Percentiles rank a stretch among this genome's conserved stretches.
Evolutionary conservation across 768 basidiomycete genomes (phyloP).

Genomic region (Mycena belliarum): DNA sequence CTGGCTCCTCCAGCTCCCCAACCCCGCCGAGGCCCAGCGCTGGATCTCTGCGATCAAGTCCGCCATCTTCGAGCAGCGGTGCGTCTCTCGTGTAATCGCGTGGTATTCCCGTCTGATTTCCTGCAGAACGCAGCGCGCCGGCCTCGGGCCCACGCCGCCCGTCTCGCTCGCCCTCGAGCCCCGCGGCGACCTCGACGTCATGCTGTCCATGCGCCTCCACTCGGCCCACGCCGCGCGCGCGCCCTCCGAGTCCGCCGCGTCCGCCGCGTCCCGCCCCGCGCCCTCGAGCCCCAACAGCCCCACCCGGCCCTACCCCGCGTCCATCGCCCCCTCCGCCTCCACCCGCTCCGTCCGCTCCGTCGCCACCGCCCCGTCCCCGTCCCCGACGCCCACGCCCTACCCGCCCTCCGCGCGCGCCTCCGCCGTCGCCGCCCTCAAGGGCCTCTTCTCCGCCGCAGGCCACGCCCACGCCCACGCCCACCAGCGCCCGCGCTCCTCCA

Average conservation of each 20-base stretch:
- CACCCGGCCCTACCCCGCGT: constrained; percentile 20
- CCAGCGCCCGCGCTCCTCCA: constrained; percentile 62
- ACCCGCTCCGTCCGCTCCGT: constrained; percentile 46
- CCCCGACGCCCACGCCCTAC: constrained; percentile 15
- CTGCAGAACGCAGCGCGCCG: constrained; percentile 68
- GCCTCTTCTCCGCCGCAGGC: constrained; percentile 47
- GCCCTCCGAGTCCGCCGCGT: constrained; percentile 8
- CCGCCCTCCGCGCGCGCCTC: neutral
- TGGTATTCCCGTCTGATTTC: neutral
- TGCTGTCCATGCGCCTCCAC: constrained; percentile 73
- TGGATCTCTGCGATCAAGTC: constrained; percentile 80
- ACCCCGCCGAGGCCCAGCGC: constrained; percentile 61
- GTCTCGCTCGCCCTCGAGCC: constrained; percentile 54
- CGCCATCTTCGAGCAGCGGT: constrained; percentile 73
- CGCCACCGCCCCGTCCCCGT: constrained; percentile 36
- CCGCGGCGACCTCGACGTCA: constrained; percentile 80
- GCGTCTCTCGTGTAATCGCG: constrained; percentile 3
- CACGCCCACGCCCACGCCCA: too few species aligned
- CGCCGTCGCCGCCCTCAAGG: constrained; percentile 60
- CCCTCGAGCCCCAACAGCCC: constrained; percentile 12
- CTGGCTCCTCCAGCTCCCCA: constrained; percentile 72
- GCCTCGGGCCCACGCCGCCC: constrained; percentile 48
- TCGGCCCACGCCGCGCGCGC: neutral
- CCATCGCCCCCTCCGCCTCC: constrained; percentile 33
- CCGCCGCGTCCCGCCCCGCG: constrained; percentile 27